Conservation (phyloP, 2,329 filamentous ascomycete species). For the Colletotrichum incanum region DNA sequence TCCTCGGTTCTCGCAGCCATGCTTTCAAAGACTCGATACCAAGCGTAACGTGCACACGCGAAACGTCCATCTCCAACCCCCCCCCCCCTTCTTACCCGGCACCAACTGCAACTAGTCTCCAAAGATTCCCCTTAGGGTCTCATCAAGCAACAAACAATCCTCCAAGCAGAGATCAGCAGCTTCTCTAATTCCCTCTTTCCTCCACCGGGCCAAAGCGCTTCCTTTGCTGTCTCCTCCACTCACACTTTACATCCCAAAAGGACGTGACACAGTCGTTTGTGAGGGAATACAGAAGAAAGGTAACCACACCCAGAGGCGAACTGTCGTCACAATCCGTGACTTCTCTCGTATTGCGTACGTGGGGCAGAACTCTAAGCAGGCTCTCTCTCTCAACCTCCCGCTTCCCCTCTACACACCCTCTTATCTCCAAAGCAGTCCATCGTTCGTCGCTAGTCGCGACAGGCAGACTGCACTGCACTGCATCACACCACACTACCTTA, state of each 20-base stretch:
- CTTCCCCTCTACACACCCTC: background rate
- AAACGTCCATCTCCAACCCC: background rate
- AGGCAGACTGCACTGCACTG: background rate
- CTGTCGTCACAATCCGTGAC: background rate
- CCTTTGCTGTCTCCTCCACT: background rate
- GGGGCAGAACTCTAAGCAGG: background rate
- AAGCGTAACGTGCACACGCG: background rate
- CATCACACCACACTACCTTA: background rate
- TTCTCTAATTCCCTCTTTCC: background rate
- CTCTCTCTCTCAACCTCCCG: background rate
- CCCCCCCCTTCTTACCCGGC: background rate
- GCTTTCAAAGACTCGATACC: background rate
- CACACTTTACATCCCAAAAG: background rate
- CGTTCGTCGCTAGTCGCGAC: background rate
- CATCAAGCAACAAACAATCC: background rate
- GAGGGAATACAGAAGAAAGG: background rate
- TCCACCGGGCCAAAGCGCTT: background rate
- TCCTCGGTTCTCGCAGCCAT: background rate
- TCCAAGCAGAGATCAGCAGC: background rate
- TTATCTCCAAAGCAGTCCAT: background rate
- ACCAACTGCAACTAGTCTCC: background rate
- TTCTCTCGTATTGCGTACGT: background rate
- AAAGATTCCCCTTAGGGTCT: background rate
- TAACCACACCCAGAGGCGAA: background rate
- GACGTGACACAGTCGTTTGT: background rate